These are phyloP conservation scores for Cinchona pubescens DNA, from an alignment of 257 asterid species.

Conservation along the genomic window DNA sequence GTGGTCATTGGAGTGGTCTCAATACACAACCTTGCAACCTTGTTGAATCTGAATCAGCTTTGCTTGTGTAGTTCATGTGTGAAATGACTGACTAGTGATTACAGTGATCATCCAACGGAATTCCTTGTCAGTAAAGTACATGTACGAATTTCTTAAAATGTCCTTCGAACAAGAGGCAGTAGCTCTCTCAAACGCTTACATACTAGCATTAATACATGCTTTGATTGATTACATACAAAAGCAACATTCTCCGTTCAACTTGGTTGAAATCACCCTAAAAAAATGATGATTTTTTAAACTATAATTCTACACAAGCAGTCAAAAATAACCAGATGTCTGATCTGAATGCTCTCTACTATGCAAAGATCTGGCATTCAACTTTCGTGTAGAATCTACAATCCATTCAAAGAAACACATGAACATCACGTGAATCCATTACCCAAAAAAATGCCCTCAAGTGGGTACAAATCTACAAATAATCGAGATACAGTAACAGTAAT, in stretches of 20 bases:
- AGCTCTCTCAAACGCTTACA: not conserved
- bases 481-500: not conserved
- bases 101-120: not conserved
- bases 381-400: not conserved
- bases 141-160: not conserved
- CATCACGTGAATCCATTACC: not conserved
- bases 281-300: not conserved
- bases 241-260: not conserved
- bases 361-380: not conserved
- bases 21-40: not conserved
- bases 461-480: not conserved
- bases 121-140: not conserved
- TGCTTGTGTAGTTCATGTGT: not conserved
- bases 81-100: not conserved
- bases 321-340: not conserved
- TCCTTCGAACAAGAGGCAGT: not conserved
- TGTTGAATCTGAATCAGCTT: not conserved
- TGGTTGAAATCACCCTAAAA: not conserved
- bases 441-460: not conserved
- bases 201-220: not conserved
- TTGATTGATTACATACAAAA: not conserved
- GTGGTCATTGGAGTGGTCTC: not conserved
- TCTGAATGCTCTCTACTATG: not conserved
- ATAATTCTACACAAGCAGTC: not conserved
- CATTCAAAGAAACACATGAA: not conserved